Evolutionary conservation across 2,329 filamentous ascomycete species (phyloP).

Genomic region (Epichloe bromicola): DNA sequence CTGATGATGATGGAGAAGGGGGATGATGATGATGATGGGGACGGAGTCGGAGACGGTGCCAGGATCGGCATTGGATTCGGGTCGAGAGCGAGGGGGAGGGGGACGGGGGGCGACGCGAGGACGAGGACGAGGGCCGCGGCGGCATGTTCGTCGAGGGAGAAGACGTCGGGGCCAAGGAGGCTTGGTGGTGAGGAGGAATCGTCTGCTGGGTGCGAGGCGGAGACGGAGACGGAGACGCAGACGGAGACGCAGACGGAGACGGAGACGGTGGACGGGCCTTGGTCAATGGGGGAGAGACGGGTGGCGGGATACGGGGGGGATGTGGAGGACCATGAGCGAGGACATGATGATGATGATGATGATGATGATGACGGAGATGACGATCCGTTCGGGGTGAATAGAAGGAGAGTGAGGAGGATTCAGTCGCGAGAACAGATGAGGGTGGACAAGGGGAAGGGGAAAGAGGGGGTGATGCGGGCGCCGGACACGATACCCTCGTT

Average conservation of each 20-base stretch:
- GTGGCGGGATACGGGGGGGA: not conserved
- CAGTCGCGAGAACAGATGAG: slow-evolving; percentile 18
- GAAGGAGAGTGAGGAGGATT: slow-evolving; percentile 17
- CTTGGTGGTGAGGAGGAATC: not conserved
- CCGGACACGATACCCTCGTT: slow-evolving; percentile 25
- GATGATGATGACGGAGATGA: slow-evolving; percentile 15
- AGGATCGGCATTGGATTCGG: slow-evolving; percentile 11
- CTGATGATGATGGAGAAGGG: slow-evolving; percentile 30
- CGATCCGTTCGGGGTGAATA: slow-evolving; percentile 23
- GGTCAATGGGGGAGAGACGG: not conserved
- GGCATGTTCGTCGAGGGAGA: no score
- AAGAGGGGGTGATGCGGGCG: not conserved
- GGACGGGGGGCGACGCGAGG: no score
- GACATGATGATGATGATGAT: slow-evolving; percentile 7
- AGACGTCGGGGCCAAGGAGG: no score
- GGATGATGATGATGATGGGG: slow-evolving; percentile 9
- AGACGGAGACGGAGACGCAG: no score
- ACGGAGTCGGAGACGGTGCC: slow-evolving; percentile 5
- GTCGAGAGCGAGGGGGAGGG: slow-evolving; percentile 5
- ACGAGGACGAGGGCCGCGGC: no score
- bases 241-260: no score
- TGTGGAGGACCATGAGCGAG: not conserved
- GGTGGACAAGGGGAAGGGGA: not conserved
- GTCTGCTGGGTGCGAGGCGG: not conserved
- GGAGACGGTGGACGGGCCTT: not conserved